Conservation (phyloP, 768 basidiomycete genomes). For the Rhizopogon roseolus region DNA sequence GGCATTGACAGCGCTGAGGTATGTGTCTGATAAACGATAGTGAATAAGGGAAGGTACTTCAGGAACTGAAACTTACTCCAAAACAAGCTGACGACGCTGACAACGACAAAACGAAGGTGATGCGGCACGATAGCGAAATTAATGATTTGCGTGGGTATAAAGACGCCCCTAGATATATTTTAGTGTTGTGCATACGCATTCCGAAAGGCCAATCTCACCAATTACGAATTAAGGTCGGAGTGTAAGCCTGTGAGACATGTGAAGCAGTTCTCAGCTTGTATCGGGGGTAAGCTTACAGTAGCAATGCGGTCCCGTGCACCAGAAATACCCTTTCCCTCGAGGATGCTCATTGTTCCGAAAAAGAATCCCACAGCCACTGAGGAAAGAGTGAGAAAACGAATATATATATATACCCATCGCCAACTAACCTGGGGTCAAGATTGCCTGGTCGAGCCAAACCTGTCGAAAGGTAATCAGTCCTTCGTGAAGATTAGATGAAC, state of each 20-base stretch:
- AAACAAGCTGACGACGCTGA: slow-evolving; percentile 74
- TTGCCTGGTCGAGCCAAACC: slow-evolving; percentile 80
- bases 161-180: slow-evolving; percentile 50
- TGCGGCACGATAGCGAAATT: slow-evolving; percentile 77
- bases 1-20: slow-evolving; percentile 56
- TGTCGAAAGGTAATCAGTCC: slow-evolving; percentile 19
- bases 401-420: background rate
- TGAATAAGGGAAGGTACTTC: background rate
- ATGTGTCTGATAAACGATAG: slow-evolving; percentile 42
- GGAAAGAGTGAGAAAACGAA: slow-evolving; percentile 3
- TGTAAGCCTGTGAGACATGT: slow-evolving; percentile 48
- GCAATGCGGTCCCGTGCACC: slow-evolving; percentile 46
- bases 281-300: slow-evolving; percentile 18
- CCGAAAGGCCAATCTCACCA: slow-evolving; percentile 41
- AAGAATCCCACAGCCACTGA: slow-evolving; percentile 46
- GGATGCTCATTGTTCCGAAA: slow-evolving; percentile 72
- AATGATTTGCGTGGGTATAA: slow-evolving; percentile 70
- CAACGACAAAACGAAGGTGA: slow-evolving; percentile 69
- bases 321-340: slow-evolving; percentile 66
- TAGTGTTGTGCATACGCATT: background rate
- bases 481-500: background rate
- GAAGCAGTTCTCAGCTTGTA: background rate
- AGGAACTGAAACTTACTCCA: slow-evolving; percentile 59
- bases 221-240: slow-evolving; percentile 69
- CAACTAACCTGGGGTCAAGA: slow-evolving; percentile 62